These are phyloP conservation scores for Paraurostyla sp. DNA, from an alignment of 73 alveolate species.

Conservation along the genomic window DNA sequence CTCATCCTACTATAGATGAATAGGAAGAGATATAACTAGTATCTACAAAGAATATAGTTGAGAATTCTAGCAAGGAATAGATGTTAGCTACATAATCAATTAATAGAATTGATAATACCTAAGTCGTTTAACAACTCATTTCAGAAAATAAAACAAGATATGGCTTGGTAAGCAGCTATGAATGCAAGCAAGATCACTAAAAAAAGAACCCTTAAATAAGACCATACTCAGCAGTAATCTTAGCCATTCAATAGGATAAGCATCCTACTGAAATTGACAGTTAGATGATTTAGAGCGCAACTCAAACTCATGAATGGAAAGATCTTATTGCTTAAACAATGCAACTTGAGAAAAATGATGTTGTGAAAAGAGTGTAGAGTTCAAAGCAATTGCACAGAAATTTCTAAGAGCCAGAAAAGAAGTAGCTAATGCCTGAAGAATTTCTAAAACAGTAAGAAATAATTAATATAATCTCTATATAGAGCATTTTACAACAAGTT, in stretches of 20 bases:
- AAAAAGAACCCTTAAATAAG: not conserved
- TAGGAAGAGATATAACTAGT: too few species aligned
- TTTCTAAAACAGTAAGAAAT: slow-evolving; percentile 38
- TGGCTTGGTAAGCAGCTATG: slow-evolving; percentile 42
- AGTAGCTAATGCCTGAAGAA: not conserved
- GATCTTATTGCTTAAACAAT: not conserved
- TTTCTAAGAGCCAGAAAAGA: not conserved
- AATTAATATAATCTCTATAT: not conserved
- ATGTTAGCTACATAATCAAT: not conserved
- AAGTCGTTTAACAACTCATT: not conserved
- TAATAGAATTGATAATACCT: not conserved
- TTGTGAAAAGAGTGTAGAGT: not conserved
- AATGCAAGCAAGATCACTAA: not conserved
- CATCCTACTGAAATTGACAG: not conserved
- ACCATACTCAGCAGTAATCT: slow-evolving; percentile 32
- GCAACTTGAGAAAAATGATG: not conserved
- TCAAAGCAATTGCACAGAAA: slow-evolving; percentile 21
- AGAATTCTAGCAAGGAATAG: not conserved
- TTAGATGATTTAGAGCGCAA: not conserved
- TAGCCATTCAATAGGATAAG: slow-evolving; percentile 27
- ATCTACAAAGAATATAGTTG: too few species aligned
- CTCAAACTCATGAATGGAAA: slow-evolving; percentile 54
- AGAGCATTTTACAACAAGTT: slow-evolving; percentile 7
- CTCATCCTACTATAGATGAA: too few species aligned
- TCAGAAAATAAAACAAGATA: not conserved